phyloP scores from a whole-genome alignment of 495 filamentous ascomycete species.

The Penicillium robsamsonii region DNA sequence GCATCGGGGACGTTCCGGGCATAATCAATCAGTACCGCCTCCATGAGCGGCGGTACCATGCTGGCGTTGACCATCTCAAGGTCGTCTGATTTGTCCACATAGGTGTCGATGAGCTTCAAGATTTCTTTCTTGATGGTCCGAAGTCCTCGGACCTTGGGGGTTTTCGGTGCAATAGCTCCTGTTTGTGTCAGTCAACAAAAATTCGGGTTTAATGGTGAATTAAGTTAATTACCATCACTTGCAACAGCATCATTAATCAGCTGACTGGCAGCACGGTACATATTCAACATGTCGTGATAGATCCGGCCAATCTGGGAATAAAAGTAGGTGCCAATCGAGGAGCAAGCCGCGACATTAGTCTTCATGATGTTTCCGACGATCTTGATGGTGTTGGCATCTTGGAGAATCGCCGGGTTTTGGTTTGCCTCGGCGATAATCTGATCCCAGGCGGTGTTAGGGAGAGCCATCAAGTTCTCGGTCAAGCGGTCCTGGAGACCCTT shows the following conservation, averaged over 20 bases:
- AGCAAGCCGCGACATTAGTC: slow-evolving; percentile 96
- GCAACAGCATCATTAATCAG: slow-evolving; percentile 90
- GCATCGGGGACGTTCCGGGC: slow-evolving; percentile 95
- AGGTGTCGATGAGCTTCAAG: slow-evolving; percentile 94
- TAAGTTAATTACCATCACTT: slow-evolving; percentile 64
- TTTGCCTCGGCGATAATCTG: slow-evolving; percentile 84
- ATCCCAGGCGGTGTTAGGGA: slow-evolving; percentile 94
- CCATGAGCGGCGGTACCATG: slow-evolving; percentile 94
- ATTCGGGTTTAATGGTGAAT: not conserved
- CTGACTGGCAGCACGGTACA: slow-evolving; percentile 95
- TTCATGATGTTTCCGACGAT: slow-evolving; percentile 99
- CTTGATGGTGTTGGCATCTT: slow-evolving; percentile 93
- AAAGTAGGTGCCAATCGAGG: slow-evolving; percentile 94
- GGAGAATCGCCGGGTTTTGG: slow-evolving; percentile 74
- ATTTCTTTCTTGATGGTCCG: slow-evolving; percentile 99
- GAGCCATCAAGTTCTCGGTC: slow-evolving; percentile 86
- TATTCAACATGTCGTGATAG: slow-evolving; percentile 97
- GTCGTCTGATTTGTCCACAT: slow-evolving; percentile 97
- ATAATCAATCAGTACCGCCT: slow-evolving; percentile 93
- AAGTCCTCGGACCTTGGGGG: slow-evolving; percentile 89
- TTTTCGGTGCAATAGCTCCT: slow-evolving; percentile 95
- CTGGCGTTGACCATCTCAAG: slow-evolving; percentile 86
- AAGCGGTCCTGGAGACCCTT: slow-evolving; percentile 86
- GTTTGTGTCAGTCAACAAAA: slow-evolving; percentile 18
- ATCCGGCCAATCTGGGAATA: slow-evolving; percentile 98